Percentiles rank a stretch among this genome's conserved stretches.
phyloP scores from a whole-genome alignment of 441 rosid genomes.

The Brassica balearica region DNA sequence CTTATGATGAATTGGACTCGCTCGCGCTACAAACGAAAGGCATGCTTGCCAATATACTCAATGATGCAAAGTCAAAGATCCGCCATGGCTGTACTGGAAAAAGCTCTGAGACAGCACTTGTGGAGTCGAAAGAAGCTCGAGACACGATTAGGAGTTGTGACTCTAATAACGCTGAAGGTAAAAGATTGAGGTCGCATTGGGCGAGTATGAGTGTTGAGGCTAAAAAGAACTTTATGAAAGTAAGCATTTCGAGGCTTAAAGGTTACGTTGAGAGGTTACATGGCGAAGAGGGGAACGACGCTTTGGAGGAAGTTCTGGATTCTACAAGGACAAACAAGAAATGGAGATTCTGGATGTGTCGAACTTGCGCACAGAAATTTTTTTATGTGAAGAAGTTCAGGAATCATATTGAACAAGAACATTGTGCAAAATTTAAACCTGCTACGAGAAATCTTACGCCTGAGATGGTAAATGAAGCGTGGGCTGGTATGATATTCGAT shows the following conservation, averaged over 20 bases:
- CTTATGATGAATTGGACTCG: neutral
- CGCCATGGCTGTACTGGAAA: neutral
- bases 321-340: constrained; percentile 17
- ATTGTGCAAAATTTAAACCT: constrained; percentile 30
- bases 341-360: constrained; percentile 41
- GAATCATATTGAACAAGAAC: constrained; percentile 40
- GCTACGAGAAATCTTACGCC: neutral
- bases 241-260: constrained; percentile 14
- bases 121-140: neutral
- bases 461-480: constrained; percentile 22
- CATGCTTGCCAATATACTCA: neutral
- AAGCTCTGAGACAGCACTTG: neutral
- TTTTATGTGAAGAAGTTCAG: constrained; percentile 19
- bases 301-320: constrained; percentile 15
- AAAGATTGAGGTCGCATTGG: constrained; percentile 32
- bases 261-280: neutral
- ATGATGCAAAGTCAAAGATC: neutral
- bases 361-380: constrained; percentile 30
- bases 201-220: constrained; percentile 21
- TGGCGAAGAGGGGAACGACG: constrained; percentile 14
- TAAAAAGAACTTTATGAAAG: constrained; percentile 25
- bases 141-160: neutral
- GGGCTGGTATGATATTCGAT: constrained; percentile 27
- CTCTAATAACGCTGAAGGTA: neutral
- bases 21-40: neutral